These are phyloP conservation scores for Paracorniculantispora psalliotae DNA, from an alignment of 2,329 filamentous ascomycete species.

Conservation along the genomic window DNA sequence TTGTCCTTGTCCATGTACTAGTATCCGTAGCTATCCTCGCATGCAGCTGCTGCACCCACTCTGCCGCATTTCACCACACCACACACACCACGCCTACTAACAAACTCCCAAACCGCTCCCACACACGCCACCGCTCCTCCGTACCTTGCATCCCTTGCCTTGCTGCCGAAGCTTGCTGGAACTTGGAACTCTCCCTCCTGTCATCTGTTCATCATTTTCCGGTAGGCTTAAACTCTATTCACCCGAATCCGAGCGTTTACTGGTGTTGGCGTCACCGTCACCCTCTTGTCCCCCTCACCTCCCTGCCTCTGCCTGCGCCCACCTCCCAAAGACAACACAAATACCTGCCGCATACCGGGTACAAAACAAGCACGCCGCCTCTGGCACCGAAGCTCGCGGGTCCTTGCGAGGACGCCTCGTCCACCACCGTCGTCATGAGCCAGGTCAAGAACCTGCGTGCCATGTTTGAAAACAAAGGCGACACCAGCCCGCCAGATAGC, in stretches of 20 bases:
- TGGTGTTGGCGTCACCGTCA: slow-evolving; percentile 9
- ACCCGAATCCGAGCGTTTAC: slow-evolving; percentile 6
- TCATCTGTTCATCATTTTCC: slow-evolving; percentile 11
- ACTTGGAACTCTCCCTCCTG: slow-evolving; percentile 4
- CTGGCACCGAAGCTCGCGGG: slow-evolving; percentile 8
- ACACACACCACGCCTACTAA: not conserved
- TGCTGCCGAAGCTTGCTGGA: slow-evolving; percentile 8
- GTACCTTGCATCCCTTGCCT: slow-evolving; percentile 4
- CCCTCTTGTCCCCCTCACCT: not conserved
- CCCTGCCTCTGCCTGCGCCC: slow-evolving; percentile 2
- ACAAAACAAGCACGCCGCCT: not conserved
- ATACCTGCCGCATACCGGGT: slow-evolving; percentile 7
- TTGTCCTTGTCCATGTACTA: not conserved
- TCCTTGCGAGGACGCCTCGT: slow-evolving; percentile 9
- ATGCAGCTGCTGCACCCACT: not conserved
- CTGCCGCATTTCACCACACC: slow-evolving; percentile 3
- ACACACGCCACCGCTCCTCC: not conserved
- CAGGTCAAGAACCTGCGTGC: slow-evolving; percentile 71
- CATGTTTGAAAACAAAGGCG: slow-evolving; percentile 72
- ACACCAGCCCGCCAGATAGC: slow-evolving; percentile 56
- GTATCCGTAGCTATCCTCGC: not conserved
- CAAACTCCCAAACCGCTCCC: slow-evolving; percentile 13
- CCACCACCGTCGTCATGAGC: slow-evolving; percentile 47
- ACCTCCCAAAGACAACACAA: slow-evolving; percentile 6
- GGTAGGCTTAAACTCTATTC: slow-evolving; percentile 12